These are phyloP conservation scores for Cryomyces minteri DNA, from an alignment of 495 filamentous ascomycete species.

Conservation along the genomic window DNA sequence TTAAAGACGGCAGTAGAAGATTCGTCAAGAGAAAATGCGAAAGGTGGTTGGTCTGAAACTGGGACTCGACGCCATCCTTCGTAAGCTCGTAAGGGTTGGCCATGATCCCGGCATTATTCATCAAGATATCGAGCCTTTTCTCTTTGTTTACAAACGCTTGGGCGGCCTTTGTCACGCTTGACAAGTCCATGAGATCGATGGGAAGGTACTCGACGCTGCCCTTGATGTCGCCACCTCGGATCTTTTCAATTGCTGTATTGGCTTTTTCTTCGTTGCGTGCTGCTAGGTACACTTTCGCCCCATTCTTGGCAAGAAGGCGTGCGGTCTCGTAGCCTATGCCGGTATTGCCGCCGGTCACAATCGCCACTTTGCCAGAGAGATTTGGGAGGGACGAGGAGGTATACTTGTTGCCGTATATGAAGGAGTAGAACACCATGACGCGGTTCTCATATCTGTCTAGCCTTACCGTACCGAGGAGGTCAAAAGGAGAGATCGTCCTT, in stretches of 20 bases:
- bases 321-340: constrained; percentile 4
- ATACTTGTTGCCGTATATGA: too few species aligned
- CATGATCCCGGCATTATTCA: constrained; percentile 11
- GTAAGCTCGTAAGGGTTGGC: constrained; percentile 6
- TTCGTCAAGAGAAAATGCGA: constrained; percentile 9
- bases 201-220: constrained; percentile 3
- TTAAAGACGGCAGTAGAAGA: constrained; percentile 4
- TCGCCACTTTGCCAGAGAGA: constrained; percentile 9
- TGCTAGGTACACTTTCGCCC: constrained; percentile 6
- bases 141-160: constrained; percentile 1
- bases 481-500: too few species aligned
- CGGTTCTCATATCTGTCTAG: too few species aligned
- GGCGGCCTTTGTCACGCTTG: constrained; percentile 5
- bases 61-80: constrained; percentile 11
- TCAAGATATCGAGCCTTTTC: constrained; percentile 6
- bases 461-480: too few species aligned
- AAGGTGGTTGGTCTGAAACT: constrained; percentile 11
- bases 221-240: neutral
- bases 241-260: constrained; percentile 3
- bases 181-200: constrained; percentile 10
- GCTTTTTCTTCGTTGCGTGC: constrained; percentile 6
- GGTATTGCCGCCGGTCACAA: constrained; percentile 6
- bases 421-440: too few species aligned
- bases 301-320: constrained; percentile 5
- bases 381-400: neutral